These are phyloP conservation scores for Candida glucosophila DNA, from an alignment of 1,139 yeast species.

Conservation along the genomic window DNA sequence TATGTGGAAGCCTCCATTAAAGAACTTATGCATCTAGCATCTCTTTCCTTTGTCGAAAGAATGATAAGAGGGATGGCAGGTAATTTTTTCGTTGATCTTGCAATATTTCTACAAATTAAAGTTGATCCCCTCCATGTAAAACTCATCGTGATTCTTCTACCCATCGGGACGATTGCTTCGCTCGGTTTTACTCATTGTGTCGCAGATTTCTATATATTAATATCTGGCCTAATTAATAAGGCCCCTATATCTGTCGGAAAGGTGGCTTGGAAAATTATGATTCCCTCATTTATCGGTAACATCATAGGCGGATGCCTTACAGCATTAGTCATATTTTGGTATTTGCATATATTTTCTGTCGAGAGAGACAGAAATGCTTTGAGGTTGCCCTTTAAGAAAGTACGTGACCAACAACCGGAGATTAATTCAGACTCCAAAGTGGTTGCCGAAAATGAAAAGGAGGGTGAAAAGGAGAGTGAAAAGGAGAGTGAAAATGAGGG, in stretches of 20 bases:
- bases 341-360: conserved; percentile 59
- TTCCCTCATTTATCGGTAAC: conserved; percentile 66
- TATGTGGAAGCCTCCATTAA: conserved; percentile 40
- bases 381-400: conserved; percentile 57
- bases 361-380: conserved; percentile 56
- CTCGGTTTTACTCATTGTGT: conserved; percentile 74
- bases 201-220: conserved; percentile 67
- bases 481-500: no score
- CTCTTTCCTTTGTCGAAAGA: conserved; percentile 46
- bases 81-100: conserved; percentile 66
- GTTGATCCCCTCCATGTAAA: conserved; percentile 78
- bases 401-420: conserved; percentile 74
- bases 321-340: conserved; percentile 57
- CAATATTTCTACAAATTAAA: conserved; percentile 67
- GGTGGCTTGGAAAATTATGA: conserved; percentile 62
- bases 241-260: conserved; percentile 52
- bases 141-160: conserved; percentile 52
- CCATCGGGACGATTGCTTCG: conserved; percentile 65
- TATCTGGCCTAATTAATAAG: conserved; percentile 59
- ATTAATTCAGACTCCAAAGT: conserved; percentile 70
- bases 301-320: conserved; percentile 63
- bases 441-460: conserved; percentile 43
- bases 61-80: conserved; percentile 64
- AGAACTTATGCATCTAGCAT: conserved; percentile 39
- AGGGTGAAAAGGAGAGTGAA: no score